Evolutionary conservation across 163 green algal species (phyloP).

Genomic region (Chlamydomonas reinhardtii): DNA sequence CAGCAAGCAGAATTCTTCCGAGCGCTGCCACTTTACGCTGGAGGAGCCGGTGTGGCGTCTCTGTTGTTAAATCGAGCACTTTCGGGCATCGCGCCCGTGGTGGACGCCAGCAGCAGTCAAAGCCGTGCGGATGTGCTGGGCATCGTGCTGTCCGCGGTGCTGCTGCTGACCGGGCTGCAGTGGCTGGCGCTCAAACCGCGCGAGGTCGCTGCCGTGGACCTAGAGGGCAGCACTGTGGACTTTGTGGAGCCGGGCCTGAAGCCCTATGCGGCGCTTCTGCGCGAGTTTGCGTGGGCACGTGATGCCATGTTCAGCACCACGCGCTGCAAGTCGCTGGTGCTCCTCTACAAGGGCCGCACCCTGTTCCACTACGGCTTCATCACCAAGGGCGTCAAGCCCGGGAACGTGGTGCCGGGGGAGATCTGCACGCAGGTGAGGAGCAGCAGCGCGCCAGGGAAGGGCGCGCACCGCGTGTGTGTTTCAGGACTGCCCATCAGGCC

Average conservation of each 20-base stretch:
- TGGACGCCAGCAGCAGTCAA: slow-evolving; percentile 85
- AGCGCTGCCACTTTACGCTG: slow-evolving; percentile 76
- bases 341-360: slow-evolving; percentile 80
- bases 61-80: slow-evolving; percentile 80
- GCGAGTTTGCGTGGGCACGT: slow-evolving; percentile 70
- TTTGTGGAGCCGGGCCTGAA: slow-evolving; percentile 59
- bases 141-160: slow-evolving; percentile 84
- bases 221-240: slow-evolving; percentile 34
- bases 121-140: slow-evolving; percentile 86
- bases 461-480: no score
- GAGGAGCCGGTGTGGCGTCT: slow-evolving; percentile 71
- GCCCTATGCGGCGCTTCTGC: slow-evolving; percentile 45
- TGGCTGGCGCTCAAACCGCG: slow-evolving; percentile 77
- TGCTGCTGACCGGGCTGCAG: slow-evolving; percentile 88
- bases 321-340: slow-evolving; percentile 66
- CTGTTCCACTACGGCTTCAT: slow-evolving; percentile 75
- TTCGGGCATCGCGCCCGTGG: slow-evolving; percentile 82
- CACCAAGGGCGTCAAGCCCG: slow-evolving; percentile 16
- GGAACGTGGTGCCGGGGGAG: slow-evolving; percentile 56
- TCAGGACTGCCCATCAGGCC: no score
- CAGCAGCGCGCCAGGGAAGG: no score
- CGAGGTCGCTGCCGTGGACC: slow-evolving; percentile 23
- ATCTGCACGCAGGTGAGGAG: slow-evolving; percentile 61
- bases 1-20: slow-evolving; percentile 66
- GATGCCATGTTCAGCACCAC: slow-evolving; percentile 27